Evolutionary conservation across 768 basidiomycete species (phyloP), one percentile per base, ranked within the genome.

Genomic region (Porpolomopsis calyptriformis): DNA sequence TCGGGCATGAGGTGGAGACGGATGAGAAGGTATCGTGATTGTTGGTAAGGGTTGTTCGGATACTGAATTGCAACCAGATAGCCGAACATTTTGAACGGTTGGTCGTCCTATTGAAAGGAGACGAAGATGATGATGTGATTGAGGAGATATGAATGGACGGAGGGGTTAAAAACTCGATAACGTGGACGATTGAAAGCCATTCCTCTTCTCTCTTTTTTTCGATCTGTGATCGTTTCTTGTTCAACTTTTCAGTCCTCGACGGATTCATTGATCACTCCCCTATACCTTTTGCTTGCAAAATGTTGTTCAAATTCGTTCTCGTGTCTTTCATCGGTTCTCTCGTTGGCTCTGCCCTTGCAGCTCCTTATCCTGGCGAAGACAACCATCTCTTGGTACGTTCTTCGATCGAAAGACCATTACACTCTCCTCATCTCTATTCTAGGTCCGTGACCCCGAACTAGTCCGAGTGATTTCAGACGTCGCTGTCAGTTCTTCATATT

Each of bases 31-130:
- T 62, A 19, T 37, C 37, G 29, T 16, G 81, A 24, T 23, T 29
- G 16, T 27, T 26, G 6, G 10, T n/a, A 18, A 42, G 18, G 0
- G 25, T 26, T 43, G 34, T 45, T 45, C 41, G 5, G 22, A 24
- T 27, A 27, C 23, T 41, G 25, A n/a, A n/a, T n/a, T n/a, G n/a
- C n/a, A n/a, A n/a, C n/a, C 55, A 94, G 89, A 78, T 94, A 39
- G 77, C 81, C 2, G 89, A 90, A 59, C 82, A 85, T 36, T 85
- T 96, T 33, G 89, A 91, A 56, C 78, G 90, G 12, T 67, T 98
- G 6, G 96, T 97, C 3, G 82, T 76, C 51, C 64, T 97, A n/a
- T 60, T 99, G 29, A 80, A 92, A 55, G 74, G 88, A 1, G 76
- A 82, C 0, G 90, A 93, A 57, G n/a, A n/a, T n/a, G n/a, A n/a